Evolutionary conservation across 2,329 filamentous ascomycete genomes (phyloP).

Genomic region (Triangularia verruculosa): DNA sequence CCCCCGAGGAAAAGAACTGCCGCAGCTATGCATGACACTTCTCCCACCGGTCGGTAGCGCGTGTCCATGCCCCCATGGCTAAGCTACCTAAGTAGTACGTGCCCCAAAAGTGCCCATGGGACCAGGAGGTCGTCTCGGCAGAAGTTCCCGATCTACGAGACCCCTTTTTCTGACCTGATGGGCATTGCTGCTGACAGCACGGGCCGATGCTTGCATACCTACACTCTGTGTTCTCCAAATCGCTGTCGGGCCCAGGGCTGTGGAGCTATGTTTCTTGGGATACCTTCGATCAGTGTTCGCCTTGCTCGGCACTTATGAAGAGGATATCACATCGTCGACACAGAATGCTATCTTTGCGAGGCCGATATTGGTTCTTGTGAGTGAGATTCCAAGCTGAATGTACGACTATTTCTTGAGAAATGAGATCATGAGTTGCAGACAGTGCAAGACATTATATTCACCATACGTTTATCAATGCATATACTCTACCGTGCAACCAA

Average conservation of each 20-base stretch:
- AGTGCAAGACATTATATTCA: background rate
- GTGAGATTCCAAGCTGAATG: no score
- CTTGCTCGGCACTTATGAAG: background rate
- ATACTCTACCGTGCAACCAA: background rate
- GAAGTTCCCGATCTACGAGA: background rate
- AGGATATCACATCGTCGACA: no score
- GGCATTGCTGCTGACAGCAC: background rate
- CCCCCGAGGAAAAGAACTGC: background rate
- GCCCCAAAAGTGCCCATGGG: background rate
- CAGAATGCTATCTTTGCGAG: no score
- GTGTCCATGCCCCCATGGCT: background rate
- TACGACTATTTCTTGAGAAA: no score
- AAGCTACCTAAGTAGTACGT: no score
- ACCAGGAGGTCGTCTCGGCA: background rate
- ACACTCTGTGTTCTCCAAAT: background rate
- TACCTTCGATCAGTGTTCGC: background rate
- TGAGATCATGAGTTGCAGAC: no score
- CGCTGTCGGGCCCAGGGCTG: background rate
- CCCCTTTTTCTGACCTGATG: background rate
- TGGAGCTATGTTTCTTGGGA: background rate
- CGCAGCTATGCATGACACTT: background rate
- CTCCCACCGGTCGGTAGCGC: background rate
- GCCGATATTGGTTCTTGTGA: no score
- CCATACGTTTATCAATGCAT: background rate
- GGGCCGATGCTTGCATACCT: background rate